Evolutionary conservation across 257 asterid genomes (phyloP).

Genomic region (Solanum appendiculatum): DNA sequence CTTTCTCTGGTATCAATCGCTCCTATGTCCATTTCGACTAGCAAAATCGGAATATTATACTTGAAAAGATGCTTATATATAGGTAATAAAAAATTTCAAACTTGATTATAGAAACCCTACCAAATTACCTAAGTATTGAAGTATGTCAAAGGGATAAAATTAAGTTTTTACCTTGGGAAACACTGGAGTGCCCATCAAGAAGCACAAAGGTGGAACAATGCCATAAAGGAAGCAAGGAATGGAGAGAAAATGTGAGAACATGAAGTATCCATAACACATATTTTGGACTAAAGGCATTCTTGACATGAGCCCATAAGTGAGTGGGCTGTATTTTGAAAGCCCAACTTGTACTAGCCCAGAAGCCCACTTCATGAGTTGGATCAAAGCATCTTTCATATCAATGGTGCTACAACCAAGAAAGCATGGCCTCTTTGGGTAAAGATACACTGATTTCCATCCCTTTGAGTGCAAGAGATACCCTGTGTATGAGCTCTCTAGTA

Average conservation of each 20-base stretch:
- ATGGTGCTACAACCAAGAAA: slow-evolving; percentile 54
- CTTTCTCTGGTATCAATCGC: not conserved
- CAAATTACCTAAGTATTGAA: not conserved
- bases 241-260: slow-evolving; percentile 29
- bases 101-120: no score
- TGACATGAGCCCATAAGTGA: slow-evolving; percentile 34
- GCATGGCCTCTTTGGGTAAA: slow-evolving; percentile 48
- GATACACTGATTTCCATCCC: slow-evolving; percentile 53
- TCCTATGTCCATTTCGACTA: not conserved
- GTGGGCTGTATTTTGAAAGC: slow-evolving; percentile 40
- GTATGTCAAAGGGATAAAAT: not conserved
- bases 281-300: slow-evolving; percentile 39
- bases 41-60: not conserved
- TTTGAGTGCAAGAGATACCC: slow-evolving; percentile 44
- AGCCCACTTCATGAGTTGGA: slow-evolving; percentile 66
- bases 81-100: not conserved
- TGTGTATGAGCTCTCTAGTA: slow-evolving; percentile 63
- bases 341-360: slow-evolving; percentile 58
- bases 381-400: slow-evolving; percentile 53
- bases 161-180: slow-evolving; percentile 38
- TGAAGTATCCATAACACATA: slow-evolving; percentile 47
- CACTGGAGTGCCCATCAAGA: slow-evolving; percentile 38
- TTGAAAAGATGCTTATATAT: not conserved
- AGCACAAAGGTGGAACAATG: slow-evolving; percentile 38
- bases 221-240: slow-evolving; percentile 41